Base-by-base conservation (phyloP, 805 yeast genomes). In the Myxozyma melibiosi region DNA sequence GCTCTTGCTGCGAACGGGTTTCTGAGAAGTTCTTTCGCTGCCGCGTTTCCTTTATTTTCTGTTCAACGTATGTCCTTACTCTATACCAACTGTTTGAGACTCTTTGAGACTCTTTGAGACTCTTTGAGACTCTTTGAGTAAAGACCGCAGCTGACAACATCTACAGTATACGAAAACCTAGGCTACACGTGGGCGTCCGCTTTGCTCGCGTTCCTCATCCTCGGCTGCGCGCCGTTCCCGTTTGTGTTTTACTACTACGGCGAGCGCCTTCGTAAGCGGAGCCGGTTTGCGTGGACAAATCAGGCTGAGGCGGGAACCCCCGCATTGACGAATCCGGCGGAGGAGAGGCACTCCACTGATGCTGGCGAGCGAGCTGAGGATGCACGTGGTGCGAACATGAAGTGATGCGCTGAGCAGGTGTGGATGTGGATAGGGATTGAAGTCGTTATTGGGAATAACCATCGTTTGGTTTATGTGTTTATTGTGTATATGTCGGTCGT, bases 1-100 rank as follows among this genome's bases (percentile, higher is more conserved):
- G 89, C 90, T 2, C 69, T 88, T 58, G 94, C 92, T 35, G 94
- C 94, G 5, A 88, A 88, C 71, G 86, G 84, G 1, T 73, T 82
- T 51, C 72, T 80, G 22, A 73, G 85, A 70, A 62, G 73, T 41
- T 76, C 78, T 41, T 72, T 78, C n/a, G 67, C 71, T 24, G 82
- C 82, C 13, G 70, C 77, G 20, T 77, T 64, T 34, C 80, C 70
- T 73, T 78, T 74, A 49, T 79, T 61, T 76, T 81, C 39, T 75
- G 81, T 78, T 66, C 80, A 22, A 75, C 79, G 58, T 55, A 44
- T 14, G 53, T 48, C 13, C 24, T 22, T 14, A 28, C 48, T 38
- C n/a, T n/a, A n/a, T n/a, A n/a, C n/a, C 25, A 38, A 20, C 44
- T n/a, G 22, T 11, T 24, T 4, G n/a, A 20, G 25, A 7, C 16